Percentiles rank a stretch among this genome's conserved stretches.
These are phyloP conservation scores for Aspergillus leporis DNA, from an alignment of 495 filamentous ascomycete species.

Conservation along the genomic window DNA sequence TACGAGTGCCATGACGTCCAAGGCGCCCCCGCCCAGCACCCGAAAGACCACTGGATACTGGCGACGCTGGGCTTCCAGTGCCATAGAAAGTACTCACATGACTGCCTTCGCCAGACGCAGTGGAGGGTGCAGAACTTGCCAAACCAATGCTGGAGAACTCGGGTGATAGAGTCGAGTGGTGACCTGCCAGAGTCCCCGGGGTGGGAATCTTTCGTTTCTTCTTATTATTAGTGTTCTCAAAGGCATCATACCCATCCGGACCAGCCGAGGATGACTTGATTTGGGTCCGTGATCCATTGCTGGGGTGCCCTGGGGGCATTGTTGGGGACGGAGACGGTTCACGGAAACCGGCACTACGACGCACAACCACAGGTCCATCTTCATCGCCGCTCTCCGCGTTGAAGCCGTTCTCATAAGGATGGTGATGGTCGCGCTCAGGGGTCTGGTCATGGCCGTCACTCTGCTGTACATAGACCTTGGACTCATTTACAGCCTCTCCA, in stretches of 20 bases:
- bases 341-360: constrained; percentile 46
- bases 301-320: constrained; percentile 27
- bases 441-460: constrained; percentile 47
- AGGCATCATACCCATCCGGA: constrained; percentile 90
- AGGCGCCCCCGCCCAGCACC: constrained; percentile 79
- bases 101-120: constrained; percentile 44
- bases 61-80: constrained; percentile 50
- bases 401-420: constrained; percentile 40
- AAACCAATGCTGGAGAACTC: constrained; percentile 65
- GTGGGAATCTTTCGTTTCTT: constrained; percentile 98
- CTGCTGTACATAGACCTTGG: constrained; percentile 50
- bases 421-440: constrained; percentile 46
- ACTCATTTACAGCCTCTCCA: constrained; percentile 40
- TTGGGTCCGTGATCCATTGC: constrained; percentile 29
- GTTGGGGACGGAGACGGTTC: constrained; percentile 40
- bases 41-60: constrained; percentile 63
- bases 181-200: constrained; percentile 65
- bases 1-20: constrained; percentile 54
- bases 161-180: constrained; percentile 61
- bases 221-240: constrained; percentile 99
- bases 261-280: constrained; percentile 39
- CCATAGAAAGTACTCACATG: constrained; percentile 59
- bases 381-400: constrained; percentile 50
- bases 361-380: constrained; percentile 46
- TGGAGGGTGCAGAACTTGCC: constrained; percentile 39